phyloP scores from a whole-genome alignment of 2,329 filamentous ascomycete species.

The Geosmithia morbida region DNA sequence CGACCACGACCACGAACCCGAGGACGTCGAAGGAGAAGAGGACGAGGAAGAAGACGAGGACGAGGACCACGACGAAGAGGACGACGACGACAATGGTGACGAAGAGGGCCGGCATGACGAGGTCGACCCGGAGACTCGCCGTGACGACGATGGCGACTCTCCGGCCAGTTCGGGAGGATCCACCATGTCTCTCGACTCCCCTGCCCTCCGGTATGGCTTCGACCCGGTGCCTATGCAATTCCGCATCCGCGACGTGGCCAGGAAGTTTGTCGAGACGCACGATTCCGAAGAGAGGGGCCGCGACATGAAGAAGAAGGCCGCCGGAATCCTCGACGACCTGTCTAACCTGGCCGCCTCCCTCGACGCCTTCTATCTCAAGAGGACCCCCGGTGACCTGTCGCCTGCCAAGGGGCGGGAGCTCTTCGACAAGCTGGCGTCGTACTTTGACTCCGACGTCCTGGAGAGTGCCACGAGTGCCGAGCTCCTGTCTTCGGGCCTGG shows the following conservation, averaged over 20 bases:
- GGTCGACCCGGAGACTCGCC: constrained; percentile 23
- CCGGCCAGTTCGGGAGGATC: constrained; percentile 52
- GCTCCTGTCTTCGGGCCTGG: constrained; percentile 77
- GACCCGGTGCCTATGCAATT: constrained; percentile 41
- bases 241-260: constrained; percentile 62
- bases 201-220: constrained; percentile 26
- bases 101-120: constrained; percentile 42
- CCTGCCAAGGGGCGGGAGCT: constrained; percentile 44
- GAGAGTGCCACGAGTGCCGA: constrained; percentile 95
- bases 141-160: constrained; percentile 41
- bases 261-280: constrained; percentile 70
- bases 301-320: constrained; percentile 65
- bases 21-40: constrained; percentile 5
- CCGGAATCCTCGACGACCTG: constrained; percentile 58
- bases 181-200: constrained; percentile 47
- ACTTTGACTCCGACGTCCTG: constrained; percentile 78
- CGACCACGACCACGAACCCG: constrained; percentile 6
- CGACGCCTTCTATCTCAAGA: constrained; percentile 51
- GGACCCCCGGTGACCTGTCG: constrained; percentile 28
- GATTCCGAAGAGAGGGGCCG: constrained; percentile 61
- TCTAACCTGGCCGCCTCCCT: constrained; percentile 59
- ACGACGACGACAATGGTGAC: constrained; percentile 25
- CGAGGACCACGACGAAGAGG: constrained; percentile 11
- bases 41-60: constrained; percentile 7
- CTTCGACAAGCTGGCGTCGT: constrained; percentile 62